Evolutionary conservation across 2,329 filamentous ascomycete genomes (phyloP).

Genomic region (Aureobasidium sp.): DNA sequence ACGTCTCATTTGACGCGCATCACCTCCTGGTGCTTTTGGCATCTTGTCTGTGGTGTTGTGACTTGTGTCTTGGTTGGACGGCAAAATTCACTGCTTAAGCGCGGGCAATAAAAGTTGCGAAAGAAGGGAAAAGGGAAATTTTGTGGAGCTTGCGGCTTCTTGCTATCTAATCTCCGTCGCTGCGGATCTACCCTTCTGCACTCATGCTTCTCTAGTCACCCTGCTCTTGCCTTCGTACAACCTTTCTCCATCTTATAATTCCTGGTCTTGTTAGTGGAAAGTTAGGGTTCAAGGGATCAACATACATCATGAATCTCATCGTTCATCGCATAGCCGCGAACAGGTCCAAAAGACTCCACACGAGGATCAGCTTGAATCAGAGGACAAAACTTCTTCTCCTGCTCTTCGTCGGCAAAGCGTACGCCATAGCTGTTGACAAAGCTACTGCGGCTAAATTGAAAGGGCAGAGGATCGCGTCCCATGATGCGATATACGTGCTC

Average conservation of each 20-base stretch:
- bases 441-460: neutral
- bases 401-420: neutral
- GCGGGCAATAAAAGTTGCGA: neutral
- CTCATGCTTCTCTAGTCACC: neutral
- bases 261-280: neutral
- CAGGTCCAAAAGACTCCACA: neutral
- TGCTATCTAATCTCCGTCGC: neutral
- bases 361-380: neutral
- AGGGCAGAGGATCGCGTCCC: neutral
- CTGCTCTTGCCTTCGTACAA: neutral
- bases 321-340: neutral
- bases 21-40: constrained; percentile 63
- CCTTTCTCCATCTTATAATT: neutral
- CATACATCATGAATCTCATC: neutral
- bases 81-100: neutral
- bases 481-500: neutral
- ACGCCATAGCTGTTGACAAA: neutral
- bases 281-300: neutral
- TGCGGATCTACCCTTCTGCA: neutral
- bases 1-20: constrained; percentile 53
- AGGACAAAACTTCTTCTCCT: neutral
- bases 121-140: constrained; percentile 6
- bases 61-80: too few relatives aligned
- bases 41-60: constrained; percentile 39
- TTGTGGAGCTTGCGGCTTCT: neutral